A percentile compares a stretch with the other conserved stretches of the same genome.
Conservation (phyloP, 202 grass and related monocot species). For the Digitaria exilis region DNA sequence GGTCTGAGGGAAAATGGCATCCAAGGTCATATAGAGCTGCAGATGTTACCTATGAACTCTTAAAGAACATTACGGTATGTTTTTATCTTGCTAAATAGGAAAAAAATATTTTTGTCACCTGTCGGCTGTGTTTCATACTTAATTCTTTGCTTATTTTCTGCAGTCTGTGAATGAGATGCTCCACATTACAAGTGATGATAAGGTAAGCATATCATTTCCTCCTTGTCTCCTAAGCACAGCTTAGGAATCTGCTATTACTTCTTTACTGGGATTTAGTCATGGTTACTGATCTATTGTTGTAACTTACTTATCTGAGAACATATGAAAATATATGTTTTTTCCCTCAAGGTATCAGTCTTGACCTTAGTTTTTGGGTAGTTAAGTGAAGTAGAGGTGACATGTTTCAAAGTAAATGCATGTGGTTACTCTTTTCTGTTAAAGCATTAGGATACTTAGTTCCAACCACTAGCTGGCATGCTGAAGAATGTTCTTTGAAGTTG, state of each 20-base stretch:
- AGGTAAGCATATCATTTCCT: constrained; percentile 51
- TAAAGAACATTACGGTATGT: constrained; percentile 91
- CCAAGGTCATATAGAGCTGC: constrained; percentile 88
- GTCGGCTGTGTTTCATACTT: constrained; percentile 35
- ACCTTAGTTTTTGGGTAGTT: not conserved
- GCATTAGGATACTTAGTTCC: not conserved
- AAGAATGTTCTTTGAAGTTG: constrained; percentile 22
- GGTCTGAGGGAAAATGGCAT: constrained; percentile 99
- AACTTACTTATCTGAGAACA: constrained; percentile 6
- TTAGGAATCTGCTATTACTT: constrained; percentile 18
- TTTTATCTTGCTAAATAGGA: constrained; percentile 26
- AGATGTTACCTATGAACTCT: constrained; percentile 76
- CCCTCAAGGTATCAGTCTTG: not conserved
- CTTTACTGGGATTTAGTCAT: constrained; percentile 16
- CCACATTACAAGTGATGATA: constrained; percentile 83
- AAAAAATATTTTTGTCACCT: not conserved
- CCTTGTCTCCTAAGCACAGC: constrained; percentile 11
- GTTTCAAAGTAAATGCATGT: not conserved
- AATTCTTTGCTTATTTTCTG: constrained; percentile 38
- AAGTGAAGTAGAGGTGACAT: not conserved
- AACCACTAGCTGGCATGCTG: constrained; percentile 10
- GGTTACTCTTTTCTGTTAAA: not conserved
- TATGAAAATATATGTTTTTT: constrained; percentile 6
- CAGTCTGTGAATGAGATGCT: constrained; percentile 75
- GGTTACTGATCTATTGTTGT: not conserved